phyloP scores from a whole-genome alignment of 2,329 filamentous ascomycete genomes.

The Arthrobotrys sphaeroides region DNA sequence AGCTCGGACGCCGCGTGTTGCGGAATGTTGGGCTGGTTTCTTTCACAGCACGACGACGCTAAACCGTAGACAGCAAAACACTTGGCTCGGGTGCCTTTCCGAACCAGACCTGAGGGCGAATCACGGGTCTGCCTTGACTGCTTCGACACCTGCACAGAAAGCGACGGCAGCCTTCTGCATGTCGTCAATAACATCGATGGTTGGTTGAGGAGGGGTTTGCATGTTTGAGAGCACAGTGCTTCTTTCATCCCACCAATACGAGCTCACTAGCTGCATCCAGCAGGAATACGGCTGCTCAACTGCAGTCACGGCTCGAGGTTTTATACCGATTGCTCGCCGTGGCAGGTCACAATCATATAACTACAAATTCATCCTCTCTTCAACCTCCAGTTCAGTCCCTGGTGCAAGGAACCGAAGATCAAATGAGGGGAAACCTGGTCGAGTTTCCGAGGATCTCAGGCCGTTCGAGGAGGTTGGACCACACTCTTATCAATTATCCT shows the following conservation, averaged over 20 bases:
- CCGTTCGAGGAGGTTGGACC: conserved; percentile 4
- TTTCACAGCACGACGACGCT: neutral
- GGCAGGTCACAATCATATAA: conserved; percentile 16
- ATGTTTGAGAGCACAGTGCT: conserved; percentile 6
- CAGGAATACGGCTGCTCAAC: conserved; percentile 24
- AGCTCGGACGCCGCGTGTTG: conserved; percentile 11
- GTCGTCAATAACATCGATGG: conserved; percentile 7
- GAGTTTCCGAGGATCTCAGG: neutral
- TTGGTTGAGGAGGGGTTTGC: neutral
- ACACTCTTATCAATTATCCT: neutral
- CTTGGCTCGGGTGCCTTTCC: neutral
- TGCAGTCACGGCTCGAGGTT: neutral
- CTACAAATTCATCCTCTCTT: conserved; percentile 10
- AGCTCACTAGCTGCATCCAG: conserved; percentile 29
- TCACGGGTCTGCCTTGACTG: conserved; percentile 20
- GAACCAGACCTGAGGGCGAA: neutral
- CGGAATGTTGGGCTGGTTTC: conserved; percentile 3
- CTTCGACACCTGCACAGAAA: conserved; percentile 10
- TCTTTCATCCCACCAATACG: conserved; percentile 35
- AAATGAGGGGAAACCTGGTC: conserved; percentile 44
- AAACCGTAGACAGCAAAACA: neutral
- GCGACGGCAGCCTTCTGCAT: conserved; percentile 8
- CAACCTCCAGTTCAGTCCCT: neutral
- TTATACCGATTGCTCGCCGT: conserved; percentile 13
- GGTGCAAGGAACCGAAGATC: conserved; percentile 2